Base-by-base conservation (phyloP, 352 stramenopile species). In the Phytopythium vexans region DNA sequence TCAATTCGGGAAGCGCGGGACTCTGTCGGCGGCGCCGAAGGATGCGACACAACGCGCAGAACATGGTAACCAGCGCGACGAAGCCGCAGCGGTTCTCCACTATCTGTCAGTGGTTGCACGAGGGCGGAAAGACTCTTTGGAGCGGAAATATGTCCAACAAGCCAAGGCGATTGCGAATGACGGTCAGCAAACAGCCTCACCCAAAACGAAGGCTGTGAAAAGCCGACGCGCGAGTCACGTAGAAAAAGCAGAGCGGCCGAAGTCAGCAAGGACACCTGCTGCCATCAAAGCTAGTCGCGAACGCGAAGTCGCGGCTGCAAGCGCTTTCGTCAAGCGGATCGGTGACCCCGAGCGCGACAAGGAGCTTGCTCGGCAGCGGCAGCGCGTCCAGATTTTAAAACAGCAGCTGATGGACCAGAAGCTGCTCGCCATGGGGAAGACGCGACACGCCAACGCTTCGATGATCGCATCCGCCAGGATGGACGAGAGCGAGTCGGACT, bases 371-470 rank as follows among this genome's bases (percentile, higher is more conserved):
- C 72, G 76, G 1, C 72, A 88, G 38, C 70, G 75, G 15, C 67
- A 85, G 52, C 74, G 76, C 21, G 76, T 89, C 32, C 56, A 65
- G 12, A 64, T 88, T 27, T 58, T 89, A 9, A 64, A 88, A 60
- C 74, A 90, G 55, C 77, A 90, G 54, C 63, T 90, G 35, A 47
- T 83, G 45, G 79, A 88, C 46, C 70, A 86, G 56, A 80, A 75
- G 45, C 43, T 84, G 51, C 54, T 74, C 33, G 49, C 68, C 21
- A 33, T 86, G 16, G 58, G 70, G 56, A 49, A 60, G 56, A 51
- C 50, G 31, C 38, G 40, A 34, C 14, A 34, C 12, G 4, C 36
- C 12, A n/a, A 16, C 0, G 3, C 21, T 8, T 21, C 35, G 11
- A 7, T 8, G n/a, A 54, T 54, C 27, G 10, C 34, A 8, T 44